phyloP scores from a whole-genome alignment of 371 early-diverging fungal species.

The Rhizopus arrhizus region DNA sequence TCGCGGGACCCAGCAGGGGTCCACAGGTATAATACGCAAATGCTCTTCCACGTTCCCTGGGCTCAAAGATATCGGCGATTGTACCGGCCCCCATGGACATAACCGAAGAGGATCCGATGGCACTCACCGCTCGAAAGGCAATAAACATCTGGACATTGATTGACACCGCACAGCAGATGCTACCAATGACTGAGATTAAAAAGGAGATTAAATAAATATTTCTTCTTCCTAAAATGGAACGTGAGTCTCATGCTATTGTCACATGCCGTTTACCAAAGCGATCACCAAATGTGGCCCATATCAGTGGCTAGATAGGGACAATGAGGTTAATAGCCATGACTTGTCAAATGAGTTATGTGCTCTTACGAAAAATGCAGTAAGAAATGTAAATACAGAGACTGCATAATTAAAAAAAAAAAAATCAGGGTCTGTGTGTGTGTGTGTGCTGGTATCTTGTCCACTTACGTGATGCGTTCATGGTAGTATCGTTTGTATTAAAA shows the following conservation, averaged over 20 bases:
- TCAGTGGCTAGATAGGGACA: conserved; percentile 24
- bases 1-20: conserved; percentile 39
- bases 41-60: conserved; percentile 43
- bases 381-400: conserved; percentile 38
- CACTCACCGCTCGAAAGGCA: conserved; percentile 40
- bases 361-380: conserved; percentile 40
- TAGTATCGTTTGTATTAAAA: conserved; percentile 37
- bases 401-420: not conserved
- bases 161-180: conserved; percentile 40
- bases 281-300: conserved; percentile 46
- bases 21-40: conserved; percentile 43
- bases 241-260: not conserved
- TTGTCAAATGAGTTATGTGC: not conserved
- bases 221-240: conserved; percentile 33
- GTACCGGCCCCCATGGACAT: conserved; percentile 53
- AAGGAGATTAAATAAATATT: conserved; percentile 43
- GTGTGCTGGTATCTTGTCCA: too few species aligned
- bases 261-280: conserved; percentile 21
- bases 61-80: conserved; percentile 45
- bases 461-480: conserved; percentile 46
- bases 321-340: not conserved
- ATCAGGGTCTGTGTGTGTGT: too few species aligned
- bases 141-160: conserved; percentile 47
- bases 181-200: conserved; percentile 33
- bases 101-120: conserved; percentile 43